These are phyloP conservation scores for Ophiostoma ulmi DNA, from an alignment of 2,329 filamentous ascomycete genomes.

Conservation along the genomic window DNA sequence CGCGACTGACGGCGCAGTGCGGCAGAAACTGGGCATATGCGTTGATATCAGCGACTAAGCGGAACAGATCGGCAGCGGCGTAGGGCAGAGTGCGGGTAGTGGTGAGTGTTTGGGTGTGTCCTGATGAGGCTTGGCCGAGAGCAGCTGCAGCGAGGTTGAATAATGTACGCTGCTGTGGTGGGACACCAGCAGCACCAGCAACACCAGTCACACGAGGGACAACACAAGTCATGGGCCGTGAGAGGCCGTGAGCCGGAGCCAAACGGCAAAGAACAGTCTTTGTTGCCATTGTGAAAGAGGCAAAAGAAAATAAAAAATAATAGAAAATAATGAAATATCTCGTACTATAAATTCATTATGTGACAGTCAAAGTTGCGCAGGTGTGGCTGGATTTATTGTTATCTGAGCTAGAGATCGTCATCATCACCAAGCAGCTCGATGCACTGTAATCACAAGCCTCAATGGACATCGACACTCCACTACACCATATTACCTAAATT, in stretches of 20 bases:
- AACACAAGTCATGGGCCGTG: not conserved
- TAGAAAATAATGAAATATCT: not conserved
- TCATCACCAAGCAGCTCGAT: not conserved
- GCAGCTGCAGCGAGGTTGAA: conserved; percentile 31
- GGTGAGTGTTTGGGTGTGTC: conserved; percentile 57
- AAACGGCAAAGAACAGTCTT: not conserved
- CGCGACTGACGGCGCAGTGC: conserved; percentile 72
- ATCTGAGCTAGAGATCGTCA: not conserved
- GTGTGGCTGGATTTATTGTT: not conserved
- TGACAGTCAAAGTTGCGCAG: not conserved
- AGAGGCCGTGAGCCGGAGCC: not conserved
- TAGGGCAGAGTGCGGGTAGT: conserved; percentile 76
- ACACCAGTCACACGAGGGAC: not conserved
- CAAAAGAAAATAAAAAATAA: not conserved
- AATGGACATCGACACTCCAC: not conserved
- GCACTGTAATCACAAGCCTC: not conserved
- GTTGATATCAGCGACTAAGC: conserved; percentile 81
- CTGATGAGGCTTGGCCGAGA: conserved; percentile 15
- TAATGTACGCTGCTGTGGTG: conserved; percentile 28
- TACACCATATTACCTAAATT: not conserved
- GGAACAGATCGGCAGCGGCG: conserved; percentile 65
- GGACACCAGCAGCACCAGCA: not conserved
- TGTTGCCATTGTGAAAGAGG: not conserved
- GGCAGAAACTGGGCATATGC: conserved; percentile 85
- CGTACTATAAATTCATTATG: not conserved